phyloP scores from a whole-genome alignment of 805 yeast genomes.

The Zygoascus tannicola region DNA sequence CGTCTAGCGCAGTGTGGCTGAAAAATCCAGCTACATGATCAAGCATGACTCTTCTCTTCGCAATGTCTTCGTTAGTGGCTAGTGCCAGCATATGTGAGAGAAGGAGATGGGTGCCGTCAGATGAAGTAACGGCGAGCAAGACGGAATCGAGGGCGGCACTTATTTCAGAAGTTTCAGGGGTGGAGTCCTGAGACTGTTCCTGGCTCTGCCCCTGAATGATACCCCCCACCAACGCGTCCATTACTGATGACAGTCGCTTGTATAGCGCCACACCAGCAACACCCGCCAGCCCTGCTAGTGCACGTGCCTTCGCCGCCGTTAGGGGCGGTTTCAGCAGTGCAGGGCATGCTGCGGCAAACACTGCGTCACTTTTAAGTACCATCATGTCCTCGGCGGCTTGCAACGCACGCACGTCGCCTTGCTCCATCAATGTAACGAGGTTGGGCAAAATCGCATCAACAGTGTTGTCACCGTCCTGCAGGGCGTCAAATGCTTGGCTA shows the following conservation, averaged over 20 bases:
- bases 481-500: slow-evolving; percentile 79
- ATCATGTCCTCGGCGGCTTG: slow-evolving; percentile 85
- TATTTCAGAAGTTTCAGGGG: slow-evolving; percentile 30
- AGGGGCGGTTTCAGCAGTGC: slow-evolving; percentile 74
- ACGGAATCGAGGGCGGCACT: slow-evolving; percentile 56
- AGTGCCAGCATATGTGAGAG: slow-evolving; percentile 70
- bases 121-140: slow-evolving; percentile 62
- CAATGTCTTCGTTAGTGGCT: slow-evolving; percentile 65
- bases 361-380: slow-evolving; percentile 80
- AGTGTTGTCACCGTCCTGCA: slow-evolving; percentile 46
- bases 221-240: slow-evolving; percentile 51
- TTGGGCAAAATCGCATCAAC: slow-evolving; percentile 85
- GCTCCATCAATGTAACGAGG: slow-evolving; percentile 59
- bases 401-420: slow-evolving; percentile 52
- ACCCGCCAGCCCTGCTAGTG: slow-evolving; percentile 75
- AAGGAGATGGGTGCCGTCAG: slow-evolving; percentile 74
- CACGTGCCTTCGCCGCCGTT: slow-evolving; percentile 74
- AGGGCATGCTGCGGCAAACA: slow-evolving; percentile 90
- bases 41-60: slow-evolving; percentile 40
- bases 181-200: slow-evolving; percentile 9
- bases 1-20: slow-evolving; percentile 50
- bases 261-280: slow-evolving; percentile 82
- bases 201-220: slow-evolving; percentile 39
- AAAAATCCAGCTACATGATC: slow-evolving; percentile 62
- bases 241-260: slow-evolving; percentile 61